Evolutionary conservation across 495 filamentous ascomycete species (phyloP), one percentile per base, ranked within the genome.

Genomic region (Aspergillus haitiensis): DNA sequence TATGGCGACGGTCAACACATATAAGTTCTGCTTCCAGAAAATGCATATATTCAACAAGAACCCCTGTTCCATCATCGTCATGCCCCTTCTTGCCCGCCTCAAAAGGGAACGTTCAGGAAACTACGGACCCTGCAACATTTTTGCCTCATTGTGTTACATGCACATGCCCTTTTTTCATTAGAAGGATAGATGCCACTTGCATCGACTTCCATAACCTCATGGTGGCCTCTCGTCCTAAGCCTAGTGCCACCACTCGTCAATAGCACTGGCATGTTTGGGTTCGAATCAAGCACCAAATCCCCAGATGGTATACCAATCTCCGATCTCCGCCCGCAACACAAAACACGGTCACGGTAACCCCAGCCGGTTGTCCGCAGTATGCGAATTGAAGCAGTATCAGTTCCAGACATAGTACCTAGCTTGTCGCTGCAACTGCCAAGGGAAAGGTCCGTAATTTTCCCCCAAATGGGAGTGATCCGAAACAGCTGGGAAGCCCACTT

Each of bases 181-280:
- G 73, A 31, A 74, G 68, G 8, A 72, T 66, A 42, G 65, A 65
- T 1, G 60, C 55, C 8, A 63, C 66, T 64, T 67, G 12, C 71
- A 64, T 52, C 74, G 48, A 47, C 15, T 63, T 52, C n/a, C 52
- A 55, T 27, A 50, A 46, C 12, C 39, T 39, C 21, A 58, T 48
- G 21, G 66, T 57, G 3, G 58, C 75, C 66, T 86, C 83, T 78
- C n/a, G 82, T 80, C 7, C 86, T 85, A 32, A 86, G 72, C 31
- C 86, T 86, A 1, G 87, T 82, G 8, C 86, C 86, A 6, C 82
- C 85, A 2, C 82, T 83, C 54, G 88, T 77, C 58, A 89, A 70
- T 3, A 84, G 85, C 8, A 87, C 61, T 65, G 67, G 76, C 61
- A 57, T 61, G 3, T 58, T 61, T 6, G 55, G 47, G 27, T 63